Evolutionary conservation across 2,329 filamentous ascomycete species (phyloP), one percentile per base, ranked within the genome.

Genomic region (Allantophomopsis lycopodina): DNA sequence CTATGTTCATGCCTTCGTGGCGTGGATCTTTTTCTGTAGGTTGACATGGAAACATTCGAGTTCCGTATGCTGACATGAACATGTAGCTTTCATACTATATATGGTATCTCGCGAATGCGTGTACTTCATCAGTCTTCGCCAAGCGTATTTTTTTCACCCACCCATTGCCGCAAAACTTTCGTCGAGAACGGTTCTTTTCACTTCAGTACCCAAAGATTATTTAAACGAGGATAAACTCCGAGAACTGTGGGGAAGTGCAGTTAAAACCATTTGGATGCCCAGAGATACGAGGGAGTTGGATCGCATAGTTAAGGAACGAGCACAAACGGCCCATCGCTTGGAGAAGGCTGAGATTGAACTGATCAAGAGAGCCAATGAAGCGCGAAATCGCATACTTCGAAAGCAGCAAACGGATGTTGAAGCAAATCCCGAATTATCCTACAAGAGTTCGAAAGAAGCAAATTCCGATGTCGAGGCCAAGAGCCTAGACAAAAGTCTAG

Each of bases 61-160:
- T 4, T 28, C 23, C 5, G 10, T 12, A 3, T 18, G 8, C 13
- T 39, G 32, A 14, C n/a, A 17, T 16, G 28, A n/a, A 5, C 8
- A 5, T 11, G 20, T 21, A 55, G 54, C 61, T 31, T 81, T 81
- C 51, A 64, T 83, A 41, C 70, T 82, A 55, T 79, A 74, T 55
- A 74, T 75, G 51, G 66, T 83, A 36, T 76, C 75, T 14, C 64
- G 78, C 37, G 78, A 83, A 55, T 69, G 67, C 49, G 68, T 83
- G 39, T 83, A 71, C 63, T 79, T 75, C 50, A 78, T 82, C 58
- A 80, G 79, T 46, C 55, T 83, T 40, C 72, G 77, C 40, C 78
- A 83, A 59, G 78, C 77, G 0, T 82, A 80, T 57, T 67, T 77
- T 20, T 61, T 79, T 40, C 76, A 76, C 4, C 76, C 76, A n/a